phyloP scores from a whole-genome alignment of 1,284 basidiomycete species.

The Cutaneotrichosporon cyanovorans region DNA sequence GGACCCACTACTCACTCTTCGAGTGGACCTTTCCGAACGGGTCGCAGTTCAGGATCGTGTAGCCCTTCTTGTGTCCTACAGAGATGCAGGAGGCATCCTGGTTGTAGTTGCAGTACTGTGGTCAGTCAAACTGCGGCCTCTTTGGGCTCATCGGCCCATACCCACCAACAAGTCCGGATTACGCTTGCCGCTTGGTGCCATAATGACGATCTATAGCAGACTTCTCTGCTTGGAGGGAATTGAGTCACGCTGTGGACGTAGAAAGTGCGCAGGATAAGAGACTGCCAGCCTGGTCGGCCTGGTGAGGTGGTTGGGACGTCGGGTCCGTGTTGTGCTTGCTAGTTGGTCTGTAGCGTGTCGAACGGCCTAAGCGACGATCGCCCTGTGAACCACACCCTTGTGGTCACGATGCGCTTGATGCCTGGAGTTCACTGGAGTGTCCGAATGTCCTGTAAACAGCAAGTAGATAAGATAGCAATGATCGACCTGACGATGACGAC shows the following conservation, averaged over 20 bases:
- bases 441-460: too few relatives aligned
- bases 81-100: conserved; percentile 63
- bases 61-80: conserved; percentile 90
- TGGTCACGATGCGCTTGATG: too few relatives aligned
- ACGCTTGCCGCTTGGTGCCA: conserved; percentile 28
- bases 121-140: conserved; percentile 17
- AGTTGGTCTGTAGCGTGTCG: too few relatives aligned
- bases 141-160: conserved; percentile 8
- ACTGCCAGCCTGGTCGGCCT: too few relatives aligned
- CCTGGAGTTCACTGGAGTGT: too few relatives aligned
- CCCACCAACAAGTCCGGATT: conserved; percentile 44
- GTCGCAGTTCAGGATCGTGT: conserved; percentile 95
- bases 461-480: too few relatives aligned
- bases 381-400: too few relatives aligned
- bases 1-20: conserved; percentile 46
- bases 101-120: conserved; percentile 41
- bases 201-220: conserved; percentile 3
- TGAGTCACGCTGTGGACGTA: background rate
- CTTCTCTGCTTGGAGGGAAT: background rate
- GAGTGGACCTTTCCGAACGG: conserved; percentile 94
- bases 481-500: too few relatives aligned
- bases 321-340: too few relatives aligned
- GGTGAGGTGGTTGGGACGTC: too few relatives aligned
- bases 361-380: too few relatives aligned
- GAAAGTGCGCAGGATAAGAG: too few relatives aligned